Evolutionary conservation across 148 eudicot genomes (phyloP), one percentile per base, ranked within the genome.

Genomic region (Rhododendron kiyosumense): DNA sequence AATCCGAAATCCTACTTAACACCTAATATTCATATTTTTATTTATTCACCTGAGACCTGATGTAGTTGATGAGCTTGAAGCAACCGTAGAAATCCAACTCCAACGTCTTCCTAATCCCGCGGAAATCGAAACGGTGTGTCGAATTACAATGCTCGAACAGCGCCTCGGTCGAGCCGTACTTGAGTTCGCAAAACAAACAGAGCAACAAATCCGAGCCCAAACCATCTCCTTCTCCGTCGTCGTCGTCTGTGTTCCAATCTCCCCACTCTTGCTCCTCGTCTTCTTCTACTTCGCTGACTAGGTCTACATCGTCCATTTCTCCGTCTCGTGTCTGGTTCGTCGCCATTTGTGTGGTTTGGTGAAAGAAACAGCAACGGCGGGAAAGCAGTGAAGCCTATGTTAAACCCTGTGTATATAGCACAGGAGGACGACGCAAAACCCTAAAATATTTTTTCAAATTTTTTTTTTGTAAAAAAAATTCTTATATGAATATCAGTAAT

Each of bases 61-160:
- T 84, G 81, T 91, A 96, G 85, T 96, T 96, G 89, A 96, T 90
- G 87, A 96, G 96, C 95, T 93, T 96, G 85, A 96, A 92, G 87
- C 89, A 90, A 41, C 86, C 93, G 87, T 96, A 96, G 85, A 96
- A 94, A 83, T 94, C 97, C 93, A 96, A 91, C 4, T 30, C 74
- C 69, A 93, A 79, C 14, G 84, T 83, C 76, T 87, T 91, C 92
- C 82, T 92, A 65, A 95, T 67, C 5, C 28, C 82, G 26, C 46
- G 15, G 75, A 96, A 93, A 90, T 96, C 92, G 45, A 96, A 96
- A 36, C 30, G 41, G 83, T 96, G 99, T 59, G 11, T 67, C 9
- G 87, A 86, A 43, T 38, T 22, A 86, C 95, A 95, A 84, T 96
- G 99, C 30, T 92, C 88, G 51, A 95, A 91, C 52, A 96, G 90